A percentile compares a stretch with the other conserved stretches of the same genome.
phyloP scores from a whole-genome alignment of 176 grass and related monocot species.

The Triticum monococcum region DNA sequence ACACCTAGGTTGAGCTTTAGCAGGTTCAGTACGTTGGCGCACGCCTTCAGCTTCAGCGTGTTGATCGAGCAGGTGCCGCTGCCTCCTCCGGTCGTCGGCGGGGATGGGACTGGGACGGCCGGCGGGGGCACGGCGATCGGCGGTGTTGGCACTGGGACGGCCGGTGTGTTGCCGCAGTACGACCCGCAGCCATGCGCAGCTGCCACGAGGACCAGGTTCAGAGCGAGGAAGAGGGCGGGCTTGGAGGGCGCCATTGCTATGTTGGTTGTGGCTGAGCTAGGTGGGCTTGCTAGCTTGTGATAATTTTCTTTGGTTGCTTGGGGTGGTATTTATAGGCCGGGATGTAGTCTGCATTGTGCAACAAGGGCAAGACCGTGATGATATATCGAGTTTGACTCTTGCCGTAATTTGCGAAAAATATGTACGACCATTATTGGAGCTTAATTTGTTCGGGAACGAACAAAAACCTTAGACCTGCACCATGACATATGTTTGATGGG shows the following conservation, averaged over 20 bases:
- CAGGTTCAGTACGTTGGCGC: too few species aligned
- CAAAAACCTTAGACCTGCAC: background rate
- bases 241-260: slow-evolving; percentile 28
- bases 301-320: background rate
- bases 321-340: slow-evolving; percentile 17
- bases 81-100: background rate
- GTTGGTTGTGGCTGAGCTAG: background rate
- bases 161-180: background rate
- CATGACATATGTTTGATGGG: background rate
- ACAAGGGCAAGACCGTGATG: too few species aligned
- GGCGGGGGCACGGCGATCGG: background rate
- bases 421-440: background rate
- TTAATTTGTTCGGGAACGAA: too few species aligned
- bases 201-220: slow-evolving; percentile 27
- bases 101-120: background rate
- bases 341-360: background rate
- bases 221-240: slow-evolving; percentile 19
- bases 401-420: too few species aligned
- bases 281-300: background rate
- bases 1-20: too few species aligned
- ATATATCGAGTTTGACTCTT: too few species aligned
- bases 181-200: slow-evolving; percentile 20
- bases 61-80: slow-evolving; percentile 31
- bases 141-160: background rate
- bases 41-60: background rate